Conservation (phyloP, 2,329 filamentous ascomycete genomes). For the Raffaelea albimanens region DNA sequence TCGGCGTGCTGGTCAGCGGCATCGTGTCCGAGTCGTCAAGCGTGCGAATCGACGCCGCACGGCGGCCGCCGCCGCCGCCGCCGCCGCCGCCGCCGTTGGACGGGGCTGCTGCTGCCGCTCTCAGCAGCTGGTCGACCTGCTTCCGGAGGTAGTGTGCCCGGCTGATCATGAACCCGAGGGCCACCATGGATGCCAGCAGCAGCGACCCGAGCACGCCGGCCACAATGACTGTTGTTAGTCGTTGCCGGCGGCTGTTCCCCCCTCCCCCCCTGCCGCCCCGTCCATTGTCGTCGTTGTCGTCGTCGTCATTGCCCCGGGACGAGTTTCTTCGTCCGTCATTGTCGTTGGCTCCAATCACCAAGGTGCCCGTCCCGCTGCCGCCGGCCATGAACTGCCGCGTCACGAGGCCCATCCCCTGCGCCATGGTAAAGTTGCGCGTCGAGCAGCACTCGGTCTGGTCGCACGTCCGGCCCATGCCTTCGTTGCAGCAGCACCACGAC, state of each 20-base stretch:
- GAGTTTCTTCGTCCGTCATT: too few species aligned
- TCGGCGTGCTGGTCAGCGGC: background rate
- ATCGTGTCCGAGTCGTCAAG: too few species aligned
- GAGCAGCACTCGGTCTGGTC: constrained; percentile 12
- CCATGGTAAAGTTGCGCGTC: constrained; percentile 12
- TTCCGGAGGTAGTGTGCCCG: constrained; percentile 8
- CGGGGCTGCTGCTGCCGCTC: background rate
- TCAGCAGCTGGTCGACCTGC: constrained; percentile 10
- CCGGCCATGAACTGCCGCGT: constrained; percentile 9
- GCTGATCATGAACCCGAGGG: constrained; percentile 9
- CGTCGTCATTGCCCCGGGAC: background rate
- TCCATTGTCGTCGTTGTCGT: background rate
- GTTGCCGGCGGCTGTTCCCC: background rate
- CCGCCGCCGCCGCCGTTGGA: background rate
- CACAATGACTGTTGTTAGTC: constrained; percentile 9
- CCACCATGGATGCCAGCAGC: constrained; percentile 10
- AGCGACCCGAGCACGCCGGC: constrained; percentile 10
- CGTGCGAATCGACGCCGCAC: too few species aligned
- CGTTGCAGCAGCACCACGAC: constrained; percentile 15
- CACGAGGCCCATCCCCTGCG: constrained; percentile 11
- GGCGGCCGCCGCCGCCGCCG: too few species aligned
- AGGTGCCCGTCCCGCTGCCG: background rate
- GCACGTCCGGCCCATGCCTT: constrained; percentile 13
- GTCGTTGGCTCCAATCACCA: background rate
- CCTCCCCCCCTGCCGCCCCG: background rate